Conservation (phyloP, 2,329 filamentous ascomycete genomes). For the Fragosphaeria purpurea region DNA sequence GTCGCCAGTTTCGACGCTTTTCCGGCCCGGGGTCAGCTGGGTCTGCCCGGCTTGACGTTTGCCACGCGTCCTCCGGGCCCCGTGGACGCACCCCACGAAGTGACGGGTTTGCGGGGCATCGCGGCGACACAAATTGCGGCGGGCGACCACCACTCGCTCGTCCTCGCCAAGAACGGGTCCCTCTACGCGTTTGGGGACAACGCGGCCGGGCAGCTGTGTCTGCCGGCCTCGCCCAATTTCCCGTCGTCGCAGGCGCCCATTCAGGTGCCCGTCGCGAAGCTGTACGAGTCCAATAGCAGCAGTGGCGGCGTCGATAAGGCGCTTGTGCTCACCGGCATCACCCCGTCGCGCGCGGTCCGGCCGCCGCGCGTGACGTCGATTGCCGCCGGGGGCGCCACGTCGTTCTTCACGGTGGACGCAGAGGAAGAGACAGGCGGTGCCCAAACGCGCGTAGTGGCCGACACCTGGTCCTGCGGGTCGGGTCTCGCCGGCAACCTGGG, state of each 20-base stretch:
- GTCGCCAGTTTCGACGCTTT: slow-evolving; percentile 70
- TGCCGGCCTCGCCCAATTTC: slow-evolving; percentile 54
- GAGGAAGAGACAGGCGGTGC: slow-evolving; percentile 44
- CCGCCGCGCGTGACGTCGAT: slow-evolving; percentile 60
- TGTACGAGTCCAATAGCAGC: slow-evolving; percentile 42
- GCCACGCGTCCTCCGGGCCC: slow-evolving; percentile 62
- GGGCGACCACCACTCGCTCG: slow-evolving; percentile 79
- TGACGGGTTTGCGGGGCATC: slow-evolving; percentile 60
- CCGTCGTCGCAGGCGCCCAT: slow-evolving; percentile 59
- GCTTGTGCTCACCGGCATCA: slow-evolving; percentile 25
- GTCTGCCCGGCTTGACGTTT: slow-evolving; percentile 76
- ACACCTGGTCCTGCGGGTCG: slow-evolving; percentile 79
- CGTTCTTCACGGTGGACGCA: slow-evolving; percentile 79
- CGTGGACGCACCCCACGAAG: slow-evolving; percentile 74
- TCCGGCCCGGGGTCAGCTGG: slow-evolving; percentile 76
- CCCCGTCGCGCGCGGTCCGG: background rate
- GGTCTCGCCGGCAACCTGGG: slow-evolving; percentile 78
- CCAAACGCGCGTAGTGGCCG: slow-evolving; percentile 44
- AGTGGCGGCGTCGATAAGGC: slow-evolving; percentile 38
- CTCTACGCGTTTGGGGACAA: slow-evolving; percentile 90
- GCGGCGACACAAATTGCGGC: slow-evolving; percentile 66
- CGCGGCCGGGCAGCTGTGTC: slow-evolving; percentile 80
- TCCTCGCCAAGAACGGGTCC: slow-evolving; percentile 63
- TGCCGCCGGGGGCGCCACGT: slow-evolving; percentile 77
- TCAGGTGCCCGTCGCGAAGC: slow-evolving; percentile 56